Conservation (phyloP, 2,329 filamentous ascomycete species). For the Pseudocercospora eumusae region DNA sequence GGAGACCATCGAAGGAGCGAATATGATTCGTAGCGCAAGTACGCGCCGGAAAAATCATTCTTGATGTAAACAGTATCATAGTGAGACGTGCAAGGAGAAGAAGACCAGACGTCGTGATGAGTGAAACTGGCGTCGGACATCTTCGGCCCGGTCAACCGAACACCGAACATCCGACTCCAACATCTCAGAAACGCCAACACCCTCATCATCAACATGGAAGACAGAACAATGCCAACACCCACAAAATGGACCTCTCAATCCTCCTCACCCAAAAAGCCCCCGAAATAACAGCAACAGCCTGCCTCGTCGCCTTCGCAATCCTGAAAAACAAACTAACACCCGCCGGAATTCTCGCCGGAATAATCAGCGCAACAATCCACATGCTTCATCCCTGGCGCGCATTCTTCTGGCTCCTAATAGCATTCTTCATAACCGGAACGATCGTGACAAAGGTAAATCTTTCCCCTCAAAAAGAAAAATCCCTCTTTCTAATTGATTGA, state of each 20-base stretch:
- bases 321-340: constrained; percentile 63
- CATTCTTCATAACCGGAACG: constrained; percentile 87
- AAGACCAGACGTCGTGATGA: neutral
- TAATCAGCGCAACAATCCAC: constrained; percentile 73
- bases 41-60: neutral
- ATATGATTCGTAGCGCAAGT: neutral
- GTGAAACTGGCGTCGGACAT: too few species aligned
- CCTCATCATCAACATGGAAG: neutral
- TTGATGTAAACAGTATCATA: neutral
- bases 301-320: constrained; percentile 56
- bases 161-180: neutral
- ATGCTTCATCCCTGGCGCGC: constrained; percentile 90
- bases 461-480: too few species aligned
- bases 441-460: constrained; percentile 71
- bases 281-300: constrained; percentile 37
- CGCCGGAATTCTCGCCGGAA: constrained; percentile 70
- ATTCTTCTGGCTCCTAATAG: constrained; percentile 79
- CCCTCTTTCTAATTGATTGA: too few species aligned
- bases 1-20: neutral
- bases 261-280: constrained; percentile 31
- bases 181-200: neutral
- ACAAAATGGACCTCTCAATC: constrained; percentile 28
- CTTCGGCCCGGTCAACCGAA: neutral
- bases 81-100: too few species aligned
- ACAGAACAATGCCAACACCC: neutral